Base-by-base conservation (phyloP, 148 eudicot species). In the Cornus florida region DNA sequence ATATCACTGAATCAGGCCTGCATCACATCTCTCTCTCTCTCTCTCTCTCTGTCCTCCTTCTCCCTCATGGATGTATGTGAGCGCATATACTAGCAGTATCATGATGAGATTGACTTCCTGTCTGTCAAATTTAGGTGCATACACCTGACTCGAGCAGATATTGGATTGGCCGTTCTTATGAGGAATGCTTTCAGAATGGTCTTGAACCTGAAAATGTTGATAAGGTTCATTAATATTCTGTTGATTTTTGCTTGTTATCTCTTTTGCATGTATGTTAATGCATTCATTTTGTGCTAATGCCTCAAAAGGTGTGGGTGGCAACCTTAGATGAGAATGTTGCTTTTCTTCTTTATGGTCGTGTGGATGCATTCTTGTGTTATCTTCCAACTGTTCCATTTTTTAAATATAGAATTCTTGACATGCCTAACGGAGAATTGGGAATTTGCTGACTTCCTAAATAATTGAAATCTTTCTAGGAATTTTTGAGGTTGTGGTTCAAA, bases 61-160 rank as follows among this genome's bases (percentile, higher is more conserved):
- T 69, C 62, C 69, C 69, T 43, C 73, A n/a, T 28, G 16, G 28
- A 2, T 62, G 66, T 20, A 4, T 14, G 62, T 19, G 20, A 28
- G 50, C 22, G 39, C 22, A 41, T 35, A 41, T 43, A 73, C 46
- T 57, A 33, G 33, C 50, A 48, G 70, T 62, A 22, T 14, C 23
- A 23, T 28, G 65, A 50, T 72, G 66, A 79, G 67, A 59, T 66
- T 33, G 39, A 64, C 32, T 62, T 69, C 43, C 14, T 77, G 20
- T 62, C 62, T 78, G 76, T 59, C 67, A 72, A 48, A 79, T 79
- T 12, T 79, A 94, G 99, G 94, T 96, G 72, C 99, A 96, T 79
- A 96, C 99, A 75, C 99, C 99, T 31, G 99, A 96, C 86, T 96
- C 99, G 23, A 96, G 98, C 86, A 91, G 99, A 83, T 96, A 96